Percentiles rank a stretch among this genome's conserved stretches.
These are phyloP conservation scores for Aspergillus affinis DNA, from an alignment of 495 filamentous ascomycete species.

Conservation along the genomic window DNA sequence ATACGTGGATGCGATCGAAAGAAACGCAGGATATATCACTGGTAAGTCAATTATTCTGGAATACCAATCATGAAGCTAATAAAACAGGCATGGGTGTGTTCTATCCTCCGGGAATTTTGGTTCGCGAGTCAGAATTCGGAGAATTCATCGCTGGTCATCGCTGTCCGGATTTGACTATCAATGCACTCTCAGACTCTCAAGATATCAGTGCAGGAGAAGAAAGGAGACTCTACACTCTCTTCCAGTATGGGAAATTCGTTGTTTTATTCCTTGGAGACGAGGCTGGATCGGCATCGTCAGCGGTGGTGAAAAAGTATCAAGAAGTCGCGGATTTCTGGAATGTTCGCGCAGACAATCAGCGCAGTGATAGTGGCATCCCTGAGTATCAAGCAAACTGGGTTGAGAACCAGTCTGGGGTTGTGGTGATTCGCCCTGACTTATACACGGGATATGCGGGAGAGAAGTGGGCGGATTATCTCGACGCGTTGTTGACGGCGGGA, in stretches of 20 bases:
- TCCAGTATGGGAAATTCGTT: neutral
- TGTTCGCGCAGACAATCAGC: neutral
- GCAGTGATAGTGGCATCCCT: neutral
- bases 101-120: slow-evolving; percentile 2
- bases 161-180: slow-evolving; percentile 9
- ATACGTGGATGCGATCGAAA: slow-evolving; percentile 10
- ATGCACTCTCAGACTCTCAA: neutral
- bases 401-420: neutral
- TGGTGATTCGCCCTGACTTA: neutral
- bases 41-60: neutral
- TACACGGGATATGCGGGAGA: neutral
- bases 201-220: neutral
- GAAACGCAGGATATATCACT: slow-evolving; percentile 12
- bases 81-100: slow-evolving; percentile 9
- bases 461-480: neutral
- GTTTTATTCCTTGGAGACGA: neutral
- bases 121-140: neutral
- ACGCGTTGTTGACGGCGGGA: neutral
- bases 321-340: neutral
- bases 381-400: neutral
- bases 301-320: neutral
- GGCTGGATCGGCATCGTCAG: neutral
- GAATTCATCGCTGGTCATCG: slow-evolving; percentile 9
- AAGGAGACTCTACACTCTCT: neutral
- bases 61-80: neutral